A percentile compares a stretch with the other conserved stretches of the same genome.
These are phyloP conservation scores for Serendipita sp. DNA, from an alignment of 768 basidiomycete genomes.

Conservation along the genomic window DNA sequence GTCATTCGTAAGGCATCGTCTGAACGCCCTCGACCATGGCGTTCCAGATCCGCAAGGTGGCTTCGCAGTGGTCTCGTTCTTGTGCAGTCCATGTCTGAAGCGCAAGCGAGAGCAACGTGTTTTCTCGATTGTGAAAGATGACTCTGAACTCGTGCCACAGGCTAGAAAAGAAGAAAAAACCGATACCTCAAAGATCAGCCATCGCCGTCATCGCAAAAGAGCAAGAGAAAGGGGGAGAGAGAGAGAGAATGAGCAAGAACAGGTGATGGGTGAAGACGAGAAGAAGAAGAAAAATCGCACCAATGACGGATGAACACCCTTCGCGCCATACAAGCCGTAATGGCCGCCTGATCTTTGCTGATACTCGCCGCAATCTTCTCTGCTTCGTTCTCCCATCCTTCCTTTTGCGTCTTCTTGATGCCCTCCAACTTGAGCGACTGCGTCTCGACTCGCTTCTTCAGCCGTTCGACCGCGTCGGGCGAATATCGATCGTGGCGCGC, in stretches of 20 bases:
- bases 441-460: slow-evolving; percentile 72
- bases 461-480: slow-evolving; percentile 69
- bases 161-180: slow-evolving; percentile 23
- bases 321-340: slow-evolving; percentile 55
- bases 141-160: slow-evolving; percentile 95
- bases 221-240: slow-evolving; percentile 3
- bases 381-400: slow-evolving; percentile 74
- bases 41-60: slow-evolving; percentile 53
- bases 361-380: slow-evolving; percentile 56
- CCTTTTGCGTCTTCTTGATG: slow-evolving; percentile 51
- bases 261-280: background rate
- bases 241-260: background rate
- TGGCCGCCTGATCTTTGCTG: slow-evolving; percentile 74
- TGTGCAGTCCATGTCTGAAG: slow-evolving; percentile 59
- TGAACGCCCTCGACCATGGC: slow-evolving; percentile 54
- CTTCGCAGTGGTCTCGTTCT: slow-evolving; percentile 52
- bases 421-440: slow-evolving; percentile 63
- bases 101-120: slow-evolving; percentile 56
- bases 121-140: slow-evolving; percentile 81
- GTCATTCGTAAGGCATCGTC: slow-evolving; percentile 72
- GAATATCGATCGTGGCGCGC: slow-evolving; percentile 78
- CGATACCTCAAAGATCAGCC: background rate
- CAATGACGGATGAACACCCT: slow-evolving; percentile 78
- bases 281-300: slow-evolving; percentile 26
- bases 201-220: background rate